Conservation (phyloP, 805 yeast genomes). For the Ogataea wickerhamii region DNA sequence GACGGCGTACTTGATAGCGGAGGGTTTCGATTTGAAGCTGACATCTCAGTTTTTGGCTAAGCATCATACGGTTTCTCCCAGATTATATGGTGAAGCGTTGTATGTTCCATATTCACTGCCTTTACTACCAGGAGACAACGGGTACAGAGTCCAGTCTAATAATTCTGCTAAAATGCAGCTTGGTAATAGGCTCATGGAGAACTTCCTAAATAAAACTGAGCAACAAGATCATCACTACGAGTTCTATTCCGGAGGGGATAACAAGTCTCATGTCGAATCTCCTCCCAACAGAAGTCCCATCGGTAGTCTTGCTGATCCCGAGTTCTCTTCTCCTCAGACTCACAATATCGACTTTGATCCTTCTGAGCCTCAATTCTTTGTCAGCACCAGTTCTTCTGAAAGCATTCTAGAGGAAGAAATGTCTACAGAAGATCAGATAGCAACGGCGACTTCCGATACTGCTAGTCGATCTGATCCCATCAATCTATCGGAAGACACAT, state of each 20-base stretch:
- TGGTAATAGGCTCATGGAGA: slow-evolving; percentile 58
- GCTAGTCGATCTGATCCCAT: slow-evolving; percentile 7
- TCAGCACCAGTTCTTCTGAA: slow-evolving; percentile 37
- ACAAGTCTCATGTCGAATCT: slow-evolving; percentile 16
- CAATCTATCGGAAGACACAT: slow-evolving; percentile 2
- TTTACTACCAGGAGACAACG: slow-evolving; percentile 76
- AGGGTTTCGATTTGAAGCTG: slow-evolving; percentile 63
- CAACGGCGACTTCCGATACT: slow-evolving; percentile 1
- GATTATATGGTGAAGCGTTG: slow-evolving; percentile 88
- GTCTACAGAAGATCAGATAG: slow-evolving; percentile 1
- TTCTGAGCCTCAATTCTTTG: slow-evolving; percentile 87
- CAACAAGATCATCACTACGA: slow-evolving; percentile 90
- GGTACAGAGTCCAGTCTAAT: slow-evolving; percentile 72
- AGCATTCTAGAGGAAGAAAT: slow-evolving; percentile 22
- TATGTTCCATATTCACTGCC: slow-evolving; percentile 90
- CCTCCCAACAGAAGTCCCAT: slow-evolving; percentile 23
- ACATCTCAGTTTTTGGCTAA: slow-evolving; percentile 61
- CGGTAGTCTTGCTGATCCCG: slow-evolving; percentile 16
- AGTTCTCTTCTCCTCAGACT: slow-evolving; percentile 33
- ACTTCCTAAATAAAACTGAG: slow-evolving; percentile 73
- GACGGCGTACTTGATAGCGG: slow-evolving; percentile 89
- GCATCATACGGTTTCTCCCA: slow-evolving; percentile 79
- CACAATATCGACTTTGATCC: slow-evolving; percentile 70
- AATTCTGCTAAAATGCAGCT: slow-evolving; percentile 40
- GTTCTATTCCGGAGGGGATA: slow-evolving; percentile 77